These are phyloP conservation scores for Aspergillus aculeatinus DNA, from an alignment of 2,329 filamentous ascomycete species.

Conservation along the genomic window DNA sequence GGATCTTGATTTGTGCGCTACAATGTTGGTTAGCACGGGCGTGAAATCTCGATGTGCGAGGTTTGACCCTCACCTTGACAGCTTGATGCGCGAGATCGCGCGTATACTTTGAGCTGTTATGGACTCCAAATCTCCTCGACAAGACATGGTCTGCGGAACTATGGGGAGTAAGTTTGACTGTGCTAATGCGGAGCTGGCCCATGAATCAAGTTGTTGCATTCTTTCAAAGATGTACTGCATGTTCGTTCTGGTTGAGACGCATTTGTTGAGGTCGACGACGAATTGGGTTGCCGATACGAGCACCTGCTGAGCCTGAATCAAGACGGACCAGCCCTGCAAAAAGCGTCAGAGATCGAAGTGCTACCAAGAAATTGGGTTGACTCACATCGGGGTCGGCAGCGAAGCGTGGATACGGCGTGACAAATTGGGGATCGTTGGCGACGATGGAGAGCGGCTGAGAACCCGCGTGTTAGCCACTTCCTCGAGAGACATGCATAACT, in stretches of 20 bases:
- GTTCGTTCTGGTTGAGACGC: conserved; percentile 34
- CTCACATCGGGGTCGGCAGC: conserved; percentile 42
- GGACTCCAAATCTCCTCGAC: conserved; percentile 33
- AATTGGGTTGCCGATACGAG: conserved; percentile 44
- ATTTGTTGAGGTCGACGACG: conserved; percentile 42
- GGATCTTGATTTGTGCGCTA: conserved; percentile 48
- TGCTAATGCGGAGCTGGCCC: conserved; percentile 38
- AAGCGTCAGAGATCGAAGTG: conserved; percentile 14
- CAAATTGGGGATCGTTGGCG: conserved; percentile 45
- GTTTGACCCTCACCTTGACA: conserved; percentile 37
- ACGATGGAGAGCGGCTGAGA: conserved; percentile 43
- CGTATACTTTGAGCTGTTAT: conserved; percentile 42
- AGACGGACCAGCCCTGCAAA: conserved; percentile 43
- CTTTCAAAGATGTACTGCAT: conserved; percentile 42
- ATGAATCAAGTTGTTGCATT: conserved; percentile 44
- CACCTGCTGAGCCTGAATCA: conserved; percentile 45
- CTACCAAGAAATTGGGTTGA: not conserved
- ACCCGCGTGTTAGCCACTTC: conserved; percentile 13
- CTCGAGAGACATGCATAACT: not conserved
- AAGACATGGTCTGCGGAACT: conserved; percentile 23
- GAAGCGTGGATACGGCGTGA: conserved; percentile 43
- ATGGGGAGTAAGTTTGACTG: conserved; percentile 34
- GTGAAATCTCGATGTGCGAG: not conserved
- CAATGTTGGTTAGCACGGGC: conserved; percentile 9
- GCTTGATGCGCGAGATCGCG: conserved; percentile 45